Percentiles rank a stretch among this genome's conserved stretches.
phyloP scores from a whole-genome alignment of 1,284 basidiomycete genomes.

The Cryptococcus sp. region DNA sequence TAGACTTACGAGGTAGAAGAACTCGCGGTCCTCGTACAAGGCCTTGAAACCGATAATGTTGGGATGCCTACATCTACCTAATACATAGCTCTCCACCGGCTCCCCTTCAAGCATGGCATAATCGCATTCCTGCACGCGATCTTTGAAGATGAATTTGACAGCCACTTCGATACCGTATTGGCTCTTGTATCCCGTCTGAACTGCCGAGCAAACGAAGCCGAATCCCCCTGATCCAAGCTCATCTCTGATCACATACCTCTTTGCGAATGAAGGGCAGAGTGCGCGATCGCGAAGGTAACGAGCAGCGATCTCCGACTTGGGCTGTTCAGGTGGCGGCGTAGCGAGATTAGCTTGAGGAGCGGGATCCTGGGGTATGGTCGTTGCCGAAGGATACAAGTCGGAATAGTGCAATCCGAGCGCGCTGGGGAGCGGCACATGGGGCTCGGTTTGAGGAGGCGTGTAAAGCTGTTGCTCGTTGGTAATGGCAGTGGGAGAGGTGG shows the following conservation, averaged over 20 bases:
- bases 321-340: constrained; percentile 8
- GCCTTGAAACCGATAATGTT: constrained; percentile 81
- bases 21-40: constrained; percentile 76
- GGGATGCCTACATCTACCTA: constrained; percentile 72
- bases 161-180: constrained; percentile 64
- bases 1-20: constrained; percentile 76
- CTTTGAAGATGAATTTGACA: constrained; percentile 89
- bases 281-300: constrained; percentile 53
- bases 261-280: constrained; percentile 68
- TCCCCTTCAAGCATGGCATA: constrained; percentile 33
- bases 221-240: constrained; percentile 89
- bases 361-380: not conserved
- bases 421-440: constrained; percentile 1
- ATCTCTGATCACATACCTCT: constrained; percentile 63
- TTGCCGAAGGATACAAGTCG: constrained; percentile 9
- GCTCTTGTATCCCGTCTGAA: constrained; percentile 22
- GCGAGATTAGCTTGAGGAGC: not conserved
- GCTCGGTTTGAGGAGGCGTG: constrained; percentile 11
- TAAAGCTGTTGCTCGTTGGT: constrained; percentile 7
- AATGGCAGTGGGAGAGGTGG: not conserved
- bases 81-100: constrained; percentile 77
- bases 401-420: constrained; percentile 11
- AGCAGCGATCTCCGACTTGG: constrained; percentile 19
- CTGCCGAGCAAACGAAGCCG: constrained; percentile 83
- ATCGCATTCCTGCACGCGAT: constrained; percentile 67